A percentile compares a stretch with the other conserved stretches of the same genome.
phyloP scores from a whole-genome alignment of 495 filamentous ascomycete genomes.

The Delitschia confertaspora region DNA sequence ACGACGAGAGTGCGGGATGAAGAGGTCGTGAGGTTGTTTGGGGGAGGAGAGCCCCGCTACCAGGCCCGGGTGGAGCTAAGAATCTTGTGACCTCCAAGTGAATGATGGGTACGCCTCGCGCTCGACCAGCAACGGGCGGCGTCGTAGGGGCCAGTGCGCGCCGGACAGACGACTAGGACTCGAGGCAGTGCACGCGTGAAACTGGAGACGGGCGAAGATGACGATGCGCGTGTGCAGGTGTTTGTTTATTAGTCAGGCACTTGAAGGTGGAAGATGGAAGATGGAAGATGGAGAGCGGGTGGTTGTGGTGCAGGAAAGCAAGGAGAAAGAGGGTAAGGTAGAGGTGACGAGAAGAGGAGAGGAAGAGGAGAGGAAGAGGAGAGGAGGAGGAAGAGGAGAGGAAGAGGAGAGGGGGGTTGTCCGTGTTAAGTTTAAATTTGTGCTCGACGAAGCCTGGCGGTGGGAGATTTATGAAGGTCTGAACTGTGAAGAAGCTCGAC shows the following conservation, averaged over 20 bases:
- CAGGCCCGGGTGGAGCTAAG: constrained; percentile 6
- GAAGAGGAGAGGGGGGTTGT: neutral
- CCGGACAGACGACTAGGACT: too few species aligned
- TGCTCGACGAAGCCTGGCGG: neutral
- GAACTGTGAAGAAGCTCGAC: neutral
- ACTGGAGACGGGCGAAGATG: too few species aligned
- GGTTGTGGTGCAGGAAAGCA: neutral
- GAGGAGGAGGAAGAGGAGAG: neutral
- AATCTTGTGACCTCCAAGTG: constrained; percentile 4
- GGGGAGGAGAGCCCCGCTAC: constrained; percentile 4
- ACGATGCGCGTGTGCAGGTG: neutral
- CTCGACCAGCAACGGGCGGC: neutral
- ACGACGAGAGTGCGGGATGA: neutral
- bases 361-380: neutral
- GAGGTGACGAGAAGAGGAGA: neutral
- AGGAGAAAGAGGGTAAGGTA: neutral
- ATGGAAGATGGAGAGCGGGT: neutral
- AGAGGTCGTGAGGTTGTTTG: constrained; percentile 3
- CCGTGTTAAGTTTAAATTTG: constrained; percentile 1
- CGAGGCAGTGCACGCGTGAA: too few species aligned
- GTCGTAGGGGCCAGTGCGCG: neutral
- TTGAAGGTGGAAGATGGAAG: neutral
- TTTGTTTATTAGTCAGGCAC: neutral
- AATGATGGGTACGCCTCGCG: constrained; percentile 6
- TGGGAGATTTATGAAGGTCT: neutral